phyloP scores from a whole-genome alignment of 257 asterid genomes.

The Ilex aquifolium region DNA sequence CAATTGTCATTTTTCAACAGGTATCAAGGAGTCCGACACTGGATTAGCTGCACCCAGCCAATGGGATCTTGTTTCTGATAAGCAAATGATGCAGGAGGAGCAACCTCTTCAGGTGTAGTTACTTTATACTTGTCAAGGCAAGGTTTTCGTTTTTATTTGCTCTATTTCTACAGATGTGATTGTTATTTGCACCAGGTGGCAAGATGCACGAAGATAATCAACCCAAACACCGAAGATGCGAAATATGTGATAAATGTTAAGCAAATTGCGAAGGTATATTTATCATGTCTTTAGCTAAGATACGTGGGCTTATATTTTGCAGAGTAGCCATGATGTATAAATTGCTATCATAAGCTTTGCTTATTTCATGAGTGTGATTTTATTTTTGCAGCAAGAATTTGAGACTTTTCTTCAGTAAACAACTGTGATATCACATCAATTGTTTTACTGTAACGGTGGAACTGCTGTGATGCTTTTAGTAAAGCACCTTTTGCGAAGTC shows the following conservation, averaged over 20 bases:
- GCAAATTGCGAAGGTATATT: conserved; percentile 64
- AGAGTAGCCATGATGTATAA: conserved; percentile 1
- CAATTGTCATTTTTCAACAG: not conserved
- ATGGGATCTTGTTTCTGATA: conserved; percentile 99
- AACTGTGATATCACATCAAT: too few relatives aligned
- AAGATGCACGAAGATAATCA: conserved; percentile 88
- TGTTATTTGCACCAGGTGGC: conserved; percentile 52
- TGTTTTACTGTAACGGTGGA: too few relatives aligned
- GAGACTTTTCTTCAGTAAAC: too few relatives aligned
- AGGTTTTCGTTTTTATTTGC: not conserved
- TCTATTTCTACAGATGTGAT: not conserved
- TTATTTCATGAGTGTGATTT: too few relatives aligned
- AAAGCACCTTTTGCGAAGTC: too few relatives aligned
- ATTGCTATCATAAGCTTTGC: not conserved
- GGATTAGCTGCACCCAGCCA: conserved; percentile 98
- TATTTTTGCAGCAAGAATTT: too few relatives aligned
- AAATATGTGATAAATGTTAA: conserved; percentile 74
- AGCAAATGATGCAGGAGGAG: conserved; percentile 99
- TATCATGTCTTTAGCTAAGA: not conserved
- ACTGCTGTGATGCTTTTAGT: too few relatives aligned
- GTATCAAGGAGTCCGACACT: conserved; percentile 2
- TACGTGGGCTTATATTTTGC: conserved; percentile 1
- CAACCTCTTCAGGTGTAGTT: conserved; percentile 77
- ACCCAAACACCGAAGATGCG: conserved; percentile 84
- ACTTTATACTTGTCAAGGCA: not conserved